These are phyloP conservation scores for Citrus maxima DNA, from an alignment of 345 rosid genomes.

Conservation along the genomic window DNA sequence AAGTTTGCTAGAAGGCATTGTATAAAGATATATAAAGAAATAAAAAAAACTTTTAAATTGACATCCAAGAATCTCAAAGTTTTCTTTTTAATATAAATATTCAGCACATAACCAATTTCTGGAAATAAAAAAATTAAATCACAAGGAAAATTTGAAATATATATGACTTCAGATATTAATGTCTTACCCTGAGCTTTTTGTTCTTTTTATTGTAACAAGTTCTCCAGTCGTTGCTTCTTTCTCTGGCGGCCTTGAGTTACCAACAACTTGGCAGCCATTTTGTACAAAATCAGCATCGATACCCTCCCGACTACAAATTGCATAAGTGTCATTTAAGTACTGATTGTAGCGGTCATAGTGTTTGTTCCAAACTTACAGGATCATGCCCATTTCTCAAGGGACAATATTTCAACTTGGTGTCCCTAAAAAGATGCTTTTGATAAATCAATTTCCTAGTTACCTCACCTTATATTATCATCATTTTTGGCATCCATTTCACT, in stretches of 20 bases:
- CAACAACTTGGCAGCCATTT: conserved; percentile 27
- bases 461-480: conserved; percentile 35
- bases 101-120: neutral
- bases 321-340: conserved; percentile 1
- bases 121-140: neutral
- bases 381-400: neutral
- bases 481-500: conserved; percentile 25
- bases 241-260: conserved; percentile 31
- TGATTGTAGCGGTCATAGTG: neutral
- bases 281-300: conserved; percentile 22
- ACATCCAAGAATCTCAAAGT: neutral
- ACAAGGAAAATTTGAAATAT: neutral
- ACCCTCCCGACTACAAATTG: conserved; percentile 27
- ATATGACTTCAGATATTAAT: neutral
- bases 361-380: conserved; percentile 3
- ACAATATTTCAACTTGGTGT: neutral
- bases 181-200: conserved; percentile 35
- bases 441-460: conserved; percentile 1
- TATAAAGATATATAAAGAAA: neutral
- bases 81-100: neutral
- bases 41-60: neutral
- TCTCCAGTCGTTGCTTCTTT: conserved; percentile 32
- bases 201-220: conserved; percentile 28
- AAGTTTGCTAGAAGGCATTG: neutral
- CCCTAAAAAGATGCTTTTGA: neutral